Evolutionary conservation across 1,284 basidiomycete genomes (phyloP).

Genomic region (Singerocomus inundabilis): DNA sequence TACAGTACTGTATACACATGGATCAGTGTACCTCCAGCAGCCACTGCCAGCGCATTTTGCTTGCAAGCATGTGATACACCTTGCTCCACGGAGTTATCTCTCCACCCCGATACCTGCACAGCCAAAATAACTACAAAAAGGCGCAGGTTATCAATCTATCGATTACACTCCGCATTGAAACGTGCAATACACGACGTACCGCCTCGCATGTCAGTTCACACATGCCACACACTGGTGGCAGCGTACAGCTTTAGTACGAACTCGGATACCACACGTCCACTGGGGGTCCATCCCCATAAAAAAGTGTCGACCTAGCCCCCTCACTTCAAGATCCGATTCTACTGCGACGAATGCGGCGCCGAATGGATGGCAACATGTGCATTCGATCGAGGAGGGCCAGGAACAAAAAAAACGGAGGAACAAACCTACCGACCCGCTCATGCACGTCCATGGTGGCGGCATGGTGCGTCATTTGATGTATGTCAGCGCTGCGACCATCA

Average conservation of each 20-base stretch:
- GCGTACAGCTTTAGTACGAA: conserved; percentile 73
- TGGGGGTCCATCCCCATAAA: no score
- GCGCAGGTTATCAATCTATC: conserved; percentile 4
- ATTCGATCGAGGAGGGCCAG: conserved; percentile 57
- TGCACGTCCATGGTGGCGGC: conserved; percentile 71
- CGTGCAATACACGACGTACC: conserved; percentile 33
- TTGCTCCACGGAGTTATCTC: conserved; percentile 30
- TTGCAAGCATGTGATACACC: not conserved
- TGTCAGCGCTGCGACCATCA: conserved; percentile 50
- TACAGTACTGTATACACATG: conserved; percentile 6
- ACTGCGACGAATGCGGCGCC: conserved; percentile 51
- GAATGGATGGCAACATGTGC: conserved; percentile 66
- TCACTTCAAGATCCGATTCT: conserved; percentile 1
- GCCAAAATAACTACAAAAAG: not conserved
- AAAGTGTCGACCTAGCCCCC: no score
- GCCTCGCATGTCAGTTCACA: conserved; percentile 44
- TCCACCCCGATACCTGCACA: conserved; percentile 49
- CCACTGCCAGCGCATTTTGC: no score
- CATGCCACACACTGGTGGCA: conserved; percentile 56
- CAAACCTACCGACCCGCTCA: conserved; percentile 4
- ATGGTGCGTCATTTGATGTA: conserved; percentile 68
- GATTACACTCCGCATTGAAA: conserved; percentile 36
- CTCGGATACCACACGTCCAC: conserved; percentile 68
- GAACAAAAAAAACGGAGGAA: conserved; percentile 5
- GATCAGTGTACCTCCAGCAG: not conserved